Evolutionary conservation across 306 rosid genomes (phyloP).

Genomic region (Cicer arietinum): DNA sequence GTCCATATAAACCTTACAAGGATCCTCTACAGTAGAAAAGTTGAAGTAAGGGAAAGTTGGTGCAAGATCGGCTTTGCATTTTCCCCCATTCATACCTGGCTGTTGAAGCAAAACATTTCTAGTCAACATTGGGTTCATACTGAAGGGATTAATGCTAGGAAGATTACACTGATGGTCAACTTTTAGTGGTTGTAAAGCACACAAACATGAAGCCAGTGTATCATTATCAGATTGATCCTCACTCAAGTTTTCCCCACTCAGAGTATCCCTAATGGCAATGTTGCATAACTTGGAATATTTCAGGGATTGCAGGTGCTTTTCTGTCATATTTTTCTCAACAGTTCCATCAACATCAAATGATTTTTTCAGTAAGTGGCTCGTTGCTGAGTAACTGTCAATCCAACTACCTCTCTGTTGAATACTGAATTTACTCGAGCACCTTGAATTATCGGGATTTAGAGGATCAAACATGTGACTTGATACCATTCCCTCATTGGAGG

Average conservation of each 20-base stretch:
- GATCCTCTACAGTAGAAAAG: slow-evolving; percentile 75
- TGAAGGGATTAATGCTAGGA: slow-evolving; percentile 71
- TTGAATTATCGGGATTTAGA: slow-evolving; percentile 50
- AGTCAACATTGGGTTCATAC: slow-evolving; percentile 78
- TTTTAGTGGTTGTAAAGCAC: slow-evolving; percentile 48
- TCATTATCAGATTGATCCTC: slow-evolving; percentile 49
- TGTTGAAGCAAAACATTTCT: slow-evolving; percentile 57
- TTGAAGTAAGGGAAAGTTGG: slow-evolving; percentile 65
- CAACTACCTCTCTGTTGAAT: slow-evolving; percentile 42
- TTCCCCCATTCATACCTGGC: slow-evolving; percentile 55
- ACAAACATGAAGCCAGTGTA: slow-evolving; percentile 48
- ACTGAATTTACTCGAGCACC: slow-evolving; percentile 46
- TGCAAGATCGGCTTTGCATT: slow-evolving; percentile 42
- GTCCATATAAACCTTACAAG: slow-evolving; percentile 67
- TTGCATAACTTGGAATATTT: slow-evolving; percentile 50
- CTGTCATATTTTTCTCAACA: slow-evolving; percentile 44
- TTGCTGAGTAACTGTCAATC: slow-evolving; percentile 41
- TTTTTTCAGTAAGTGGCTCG: slow-evolving; percentile 38
- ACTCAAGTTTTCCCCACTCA: slow-evolving; percentile 44
- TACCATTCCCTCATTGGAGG: slow-evolving; percentile 46
- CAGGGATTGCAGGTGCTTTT: slow-evolving; percentile 46
- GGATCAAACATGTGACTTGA: slow-evolving; percentile 48
- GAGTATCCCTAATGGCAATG: slow-evolving; percentile 40
- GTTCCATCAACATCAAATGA: slow-evolving; percentile 43
- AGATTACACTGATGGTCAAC: slow-evolving; percentile 51